Evolutionary conservation across 2,329 filamentous ascomycete genomes (phyloP), one percentile per base, ranked within the genome.

Genomic region (Plenodomus biglobosus): DNA sequence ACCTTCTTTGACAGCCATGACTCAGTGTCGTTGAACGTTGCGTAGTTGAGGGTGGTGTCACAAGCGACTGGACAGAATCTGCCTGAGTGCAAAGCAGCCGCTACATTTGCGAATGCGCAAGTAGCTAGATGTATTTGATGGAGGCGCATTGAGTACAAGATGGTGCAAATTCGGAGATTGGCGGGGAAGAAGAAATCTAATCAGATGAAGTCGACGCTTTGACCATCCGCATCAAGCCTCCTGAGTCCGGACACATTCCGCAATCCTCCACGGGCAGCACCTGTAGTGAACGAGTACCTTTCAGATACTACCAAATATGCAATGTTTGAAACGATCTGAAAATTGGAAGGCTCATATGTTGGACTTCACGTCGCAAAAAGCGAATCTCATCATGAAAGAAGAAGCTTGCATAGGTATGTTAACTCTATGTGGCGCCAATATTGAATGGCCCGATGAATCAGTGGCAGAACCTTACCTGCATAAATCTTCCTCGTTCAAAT

Each of bases 261-360:
- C n/a, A n/a, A n/a, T n/a, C n/a, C n/a, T n/a, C n/a, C n/a, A n/a
- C 22, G 22, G 11, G 6, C 22, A 24, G 6, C 11, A 24, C 22
- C 11, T 24, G 6, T 5, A 24, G 11, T 24, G 11, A 5, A 32
- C 27, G 6, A 32, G 8, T 11, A 32, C 27, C 18, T 17, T 4
- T 17, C 18, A n/a, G 13, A 42, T 24, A 24, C 50, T 61, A 64
- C 13, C 64, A 74, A 41, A 58, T 73, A 35, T 76, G 74, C 48
- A 68, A 71, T 41, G 64, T 58, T 77, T 73, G 74, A 53, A 53
- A 6, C 75, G 73, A 72, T 54, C 42, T 2, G 72, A 61, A 44
- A 61, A 71, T 51, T 44, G 56, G 0, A 37, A 51, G 1, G 63
- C 55, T 3, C 58, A 69, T 44, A 60, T 44, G 1, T 68, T 72